Percentiles rank a stretch among this genome's conserved stretches.
phyloP scores from a whole-genome alignment of 495 filamentous ascomycete genomes.

The Podospora comata region DNA sequence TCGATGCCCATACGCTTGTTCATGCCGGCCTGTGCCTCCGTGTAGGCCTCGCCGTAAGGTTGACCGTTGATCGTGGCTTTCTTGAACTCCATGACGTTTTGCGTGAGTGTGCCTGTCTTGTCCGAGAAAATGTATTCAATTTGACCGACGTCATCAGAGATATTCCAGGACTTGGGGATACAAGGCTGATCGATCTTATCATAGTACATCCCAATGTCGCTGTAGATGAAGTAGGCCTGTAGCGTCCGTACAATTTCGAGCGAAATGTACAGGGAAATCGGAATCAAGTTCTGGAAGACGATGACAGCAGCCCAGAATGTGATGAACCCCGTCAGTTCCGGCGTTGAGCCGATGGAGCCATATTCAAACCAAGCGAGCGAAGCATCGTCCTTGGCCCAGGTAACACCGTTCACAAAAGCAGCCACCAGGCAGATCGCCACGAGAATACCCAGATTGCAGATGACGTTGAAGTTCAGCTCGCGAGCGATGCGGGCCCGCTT shows the following conservation, averaged over 20 bases:
- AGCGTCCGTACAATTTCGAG: constrained; percentile 91
- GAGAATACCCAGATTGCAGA: constrained; percentile 93
- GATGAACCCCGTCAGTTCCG: constrained; percentile 82
- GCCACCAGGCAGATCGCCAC: constrained; percentile 86
- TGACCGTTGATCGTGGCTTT: constrained; percentile 93
- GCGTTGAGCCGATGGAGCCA: constrained; percentile 72
- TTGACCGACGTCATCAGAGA: constrained; percentile 96
- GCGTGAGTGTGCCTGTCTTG: constrained; percentile 96
- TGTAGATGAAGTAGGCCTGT: constrained; percentile 97
- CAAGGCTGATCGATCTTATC: constrained; percentile 89
- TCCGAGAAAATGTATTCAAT: constrained; percentile 99
- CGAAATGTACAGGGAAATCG: constrained; percentile 96
- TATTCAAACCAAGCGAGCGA: constrained; percentile 85
- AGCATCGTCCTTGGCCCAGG: constrained; percentile 70
- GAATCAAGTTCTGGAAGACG: constrained; percentile 96
- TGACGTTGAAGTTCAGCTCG: constrained; percentile 95
- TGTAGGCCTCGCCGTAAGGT: constrained; percentile 95
- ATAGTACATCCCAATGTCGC: constrained; percentile 94
- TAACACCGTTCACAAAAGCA: constrained; percentile 78
- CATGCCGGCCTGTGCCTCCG: constrained; percentile 94
- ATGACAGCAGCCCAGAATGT: constrained; percentile 95
- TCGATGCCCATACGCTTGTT: constrained; percentile 84
- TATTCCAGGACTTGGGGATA: constrained; percentile 98
- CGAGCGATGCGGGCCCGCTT: constrained; percentile 88
- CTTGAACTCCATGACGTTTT: constrained; percentile 99